These are phyloP conservation scores for Cardamine chenopodiifolia DNA, from an alignment of 345 rosid species.

Conservation along the genomic window DNA sequence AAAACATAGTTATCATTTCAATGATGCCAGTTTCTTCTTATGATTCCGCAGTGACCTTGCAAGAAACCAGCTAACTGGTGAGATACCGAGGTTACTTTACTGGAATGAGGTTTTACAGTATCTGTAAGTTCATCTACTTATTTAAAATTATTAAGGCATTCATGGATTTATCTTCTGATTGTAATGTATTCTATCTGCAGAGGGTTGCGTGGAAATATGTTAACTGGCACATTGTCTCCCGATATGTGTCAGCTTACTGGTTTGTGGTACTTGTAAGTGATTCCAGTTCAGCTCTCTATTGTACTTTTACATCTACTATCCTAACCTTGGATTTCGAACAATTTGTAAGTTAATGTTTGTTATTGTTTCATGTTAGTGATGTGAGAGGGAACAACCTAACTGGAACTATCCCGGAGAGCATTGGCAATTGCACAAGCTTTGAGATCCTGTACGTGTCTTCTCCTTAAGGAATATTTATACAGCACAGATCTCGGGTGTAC, in stretches of 20 bases:
- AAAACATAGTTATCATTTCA: background rate
- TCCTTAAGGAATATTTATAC: no score
- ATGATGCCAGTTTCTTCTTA: background rate
- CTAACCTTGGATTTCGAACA: background rate
- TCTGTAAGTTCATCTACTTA: constrained; percentile 58
- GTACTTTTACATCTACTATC: background rate
- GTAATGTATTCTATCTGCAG: constrained; percentile 40
- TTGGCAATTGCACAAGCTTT: constrained; percentile 96
- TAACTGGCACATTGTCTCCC: constrained; percentile 78
- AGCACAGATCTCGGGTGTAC: background rate
- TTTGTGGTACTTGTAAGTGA: constrained; percentile 93
- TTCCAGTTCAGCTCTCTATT: background rate
- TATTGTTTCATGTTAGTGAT: constrained; percentile 60
- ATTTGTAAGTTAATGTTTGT: background rate
- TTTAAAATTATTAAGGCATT: background rate
- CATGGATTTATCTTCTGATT: background rate
- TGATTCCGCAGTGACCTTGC: constrained; percentile 74
- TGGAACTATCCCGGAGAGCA: constrained; percentile 78
- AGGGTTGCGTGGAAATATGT: constrained; percentile 77
- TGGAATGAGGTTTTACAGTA: constrained; percentile 98
- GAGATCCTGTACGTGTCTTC: constrained; percentile 78
- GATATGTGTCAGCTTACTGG: constrained; percentile 96
- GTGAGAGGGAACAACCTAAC: constrained; percentile 85
- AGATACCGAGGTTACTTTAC: constrained; percentile 83
- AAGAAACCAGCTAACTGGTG: constrained; percentile 76